Evolutionary conservation across 192 early-diverging fungal species (phyloP).

Genomic region (Rhizophagus clarus): DNA sequence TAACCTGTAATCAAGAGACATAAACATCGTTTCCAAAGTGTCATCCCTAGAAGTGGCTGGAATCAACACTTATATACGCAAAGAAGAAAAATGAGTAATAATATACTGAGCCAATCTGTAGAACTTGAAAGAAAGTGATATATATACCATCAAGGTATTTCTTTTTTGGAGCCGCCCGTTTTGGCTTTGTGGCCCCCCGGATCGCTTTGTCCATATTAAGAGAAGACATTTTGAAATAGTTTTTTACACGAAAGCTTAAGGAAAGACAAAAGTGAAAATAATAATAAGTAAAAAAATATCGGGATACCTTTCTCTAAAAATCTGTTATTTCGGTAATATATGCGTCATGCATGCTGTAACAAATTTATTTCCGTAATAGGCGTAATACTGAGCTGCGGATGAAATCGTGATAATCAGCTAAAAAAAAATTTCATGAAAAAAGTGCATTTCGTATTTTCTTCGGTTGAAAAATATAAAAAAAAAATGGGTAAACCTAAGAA

Average conservation of each 20-base stretch:
- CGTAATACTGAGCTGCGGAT: no score
- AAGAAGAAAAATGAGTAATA: background rate
- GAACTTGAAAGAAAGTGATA: background rate
- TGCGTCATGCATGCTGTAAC: no score
- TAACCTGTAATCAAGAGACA: conserved; percentile 45
- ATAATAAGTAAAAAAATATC: background rate
- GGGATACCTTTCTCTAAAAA: no score
- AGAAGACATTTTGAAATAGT: background rate
- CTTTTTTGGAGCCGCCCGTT: conserved; percentile 93
- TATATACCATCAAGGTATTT: conserved; percentile 84
- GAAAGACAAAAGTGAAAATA: background rate
- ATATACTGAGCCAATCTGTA: background rate
- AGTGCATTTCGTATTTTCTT: no score
- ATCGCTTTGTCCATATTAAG: conserved; percentile 55
- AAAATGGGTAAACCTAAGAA: no score
- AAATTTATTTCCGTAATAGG: no score
- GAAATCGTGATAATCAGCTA: no score
- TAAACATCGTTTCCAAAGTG: conserved; percentile 55
- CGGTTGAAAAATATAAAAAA: no score
- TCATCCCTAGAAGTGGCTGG: background rate
- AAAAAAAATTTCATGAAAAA: no score
- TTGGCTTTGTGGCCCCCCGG: conserved; percentile 79
- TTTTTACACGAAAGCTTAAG: background rate
- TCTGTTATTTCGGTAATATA: no score
- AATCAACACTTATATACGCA: background rate